These are phyloP conservation scores for Sphagnum contortum DNA, from an alignment of 225 moss, liverwort and hornwort species.

Conservation along the genomic window DNA sequence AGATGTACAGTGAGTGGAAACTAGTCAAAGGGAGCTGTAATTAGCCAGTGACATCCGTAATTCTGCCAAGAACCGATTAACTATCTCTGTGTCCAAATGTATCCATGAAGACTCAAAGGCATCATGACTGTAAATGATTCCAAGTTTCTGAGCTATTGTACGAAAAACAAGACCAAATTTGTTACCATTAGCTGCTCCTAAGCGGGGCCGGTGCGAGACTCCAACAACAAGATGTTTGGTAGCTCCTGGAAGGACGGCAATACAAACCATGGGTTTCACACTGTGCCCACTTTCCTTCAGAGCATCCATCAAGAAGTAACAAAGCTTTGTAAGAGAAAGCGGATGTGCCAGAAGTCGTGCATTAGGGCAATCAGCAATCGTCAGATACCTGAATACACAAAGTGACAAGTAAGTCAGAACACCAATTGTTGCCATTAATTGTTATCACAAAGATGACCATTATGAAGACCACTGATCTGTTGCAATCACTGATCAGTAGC, in stretches of 20 bases:
- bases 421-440: too few relatives aligned
- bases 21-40: conserved; percentile 38
- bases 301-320: conserved; percentile 93
- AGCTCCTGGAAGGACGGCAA: conserved; percentile 55
- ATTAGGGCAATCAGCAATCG: conserved; percentile 45
- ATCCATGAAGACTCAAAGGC: conserved; percentile 99
- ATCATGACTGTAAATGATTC: conserved; percentile 66
- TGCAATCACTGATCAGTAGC: too few relatives aligned
- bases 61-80: conserved; percentile 66
- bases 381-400: conserved; percentile 28
- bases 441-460: too few relatives aligned
- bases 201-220: conserved; percentile 64
- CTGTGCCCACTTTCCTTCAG: conserved; percentile 78
- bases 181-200: conserved; percentile 71
- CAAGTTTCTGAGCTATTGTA: conserved; percentile 65
- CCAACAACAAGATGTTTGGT: conserved; percentile 72
- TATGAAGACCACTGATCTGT: too few relatives aligned
- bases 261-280: conserved; percentile 81
- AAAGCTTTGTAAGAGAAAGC: conserved; percentile 73
- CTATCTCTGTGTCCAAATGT: conserved; percentile 48
- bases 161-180: conserved; percentile 80
- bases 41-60: conserved; percentile 47
- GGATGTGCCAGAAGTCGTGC: conserved; percentile 84
- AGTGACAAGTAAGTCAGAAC: neutral
- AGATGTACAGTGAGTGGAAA: neutral